Evolutionary conservation across 305 asterid genomes (phyloP).

Genomic region (Fraxinus latifolia): DNA sequence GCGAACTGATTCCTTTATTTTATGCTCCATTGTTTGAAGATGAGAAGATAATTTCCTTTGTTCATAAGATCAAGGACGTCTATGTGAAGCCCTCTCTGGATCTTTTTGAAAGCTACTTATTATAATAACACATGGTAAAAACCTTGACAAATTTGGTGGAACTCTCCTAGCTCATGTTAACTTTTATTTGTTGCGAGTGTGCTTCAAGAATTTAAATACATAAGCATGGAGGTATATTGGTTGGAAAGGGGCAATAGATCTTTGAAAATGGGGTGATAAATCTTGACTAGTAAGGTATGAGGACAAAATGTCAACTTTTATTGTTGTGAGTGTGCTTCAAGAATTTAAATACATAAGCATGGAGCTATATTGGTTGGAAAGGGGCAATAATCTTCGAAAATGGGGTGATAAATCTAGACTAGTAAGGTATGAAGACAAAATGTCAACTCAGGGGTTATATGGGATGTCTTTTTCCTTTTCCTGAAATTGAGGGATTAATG

Average conservation of each 20-base stretch:
- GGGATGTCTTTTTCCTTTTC: neutral
- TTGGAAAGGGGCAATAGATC: neutral
- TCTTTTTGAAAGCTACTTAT: neutral
- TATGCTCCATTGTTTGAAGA: slow-evolving; percentile 6
- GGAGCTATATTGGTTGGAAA: neutral
- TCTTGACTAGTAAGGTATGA: neutral
- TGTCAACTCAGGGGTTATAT: slow-evolving; percentile 2
- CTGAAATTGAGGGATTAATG: slow-evolving; percentile 7
- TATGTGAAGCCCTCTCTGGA: neutral
- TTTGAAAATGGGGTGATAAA: neutral
- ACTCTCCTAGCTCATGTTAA: neutral
- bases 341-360: neutral
- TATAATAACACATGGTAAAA: neutral
- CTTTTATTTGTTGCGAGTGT: neutral
- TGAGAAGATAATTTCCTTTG: neutral
- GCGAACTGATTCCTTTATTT: slow-evolving; percentile 6
- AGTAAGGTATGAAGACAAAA: neutral
- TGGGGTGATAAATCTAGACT: neutral
- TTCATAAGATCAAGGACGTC: neutral
- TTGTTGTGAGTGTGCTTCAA: neutral
- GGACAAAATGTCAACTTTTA: neutral
- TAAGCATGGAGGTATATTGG: neutral
- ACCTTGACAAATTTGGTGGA: neutral
- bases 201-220: neutral
- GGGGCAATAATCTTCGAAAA: neutral